A percentile compares a stretch with the other conserved stretches of the same genome.
Evolutionary conservation across 257 asterid species (phyloP).

Genomic region (Echium plantagineum): DNA sequence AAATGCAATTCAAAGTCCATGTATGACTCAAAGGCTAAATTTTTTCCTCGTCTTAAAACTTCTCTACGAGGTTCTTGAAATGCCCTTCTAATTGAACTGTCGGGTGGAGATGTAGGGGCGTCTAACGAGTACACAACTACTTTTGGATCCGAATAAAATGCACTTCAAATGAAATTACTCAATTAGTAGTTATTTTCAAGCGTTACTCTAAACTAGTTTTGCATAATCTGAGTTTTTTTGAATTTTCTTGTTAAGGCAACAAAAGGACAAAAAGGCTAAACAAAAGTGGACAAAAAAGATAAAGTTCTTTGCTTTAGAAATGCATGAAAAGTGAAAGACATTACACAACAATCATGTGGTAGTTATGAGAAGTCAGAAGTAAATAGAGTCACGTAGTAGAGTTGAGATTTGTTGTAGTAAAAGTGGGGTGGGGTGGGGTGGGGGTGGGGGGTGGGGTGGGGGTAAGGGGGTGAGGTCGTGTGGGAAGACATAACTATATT

Average conservation of each 20-base stretch:
- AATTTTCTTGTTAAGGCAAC: conserved; percentile 1
- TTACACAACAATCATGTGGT: conserved; percentile 70
- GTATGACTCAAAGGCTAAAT: neutral
- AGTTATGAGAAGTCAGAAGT: conserved; percentile 38
- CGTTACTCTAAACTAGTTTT: too few relatives aligned
- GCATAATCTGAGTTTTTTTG: neutral
- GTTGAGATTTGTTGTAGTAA: conserved; percentile 6
- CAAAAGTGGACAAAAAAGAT: conserved; percentile 1
- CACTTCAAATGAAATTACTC: too few relatives aligned
- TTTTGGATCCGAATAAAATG: too few relatives aligned
- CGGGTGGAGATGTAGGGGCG: too few relatives aligned
- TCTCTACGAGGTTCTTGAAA: too few relatives aligned
- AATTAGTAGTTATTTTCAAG: conserved; percentile 4
- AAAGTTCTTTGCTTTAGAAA: conserved; percentile 19
- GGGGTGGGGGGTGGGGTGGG: too few relatives aligned
- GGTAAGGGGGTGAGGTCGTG: neutral
- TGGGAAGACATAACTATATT: neutral
- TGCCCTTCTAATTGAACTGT: neutral
- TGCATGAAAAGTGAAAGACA: conserved; percentile 26
- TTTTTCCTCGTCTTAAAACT: neutral
- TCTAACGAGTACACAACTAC: too few relatives aligned
- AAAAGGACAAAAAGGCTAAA: conserved; percentile 32
- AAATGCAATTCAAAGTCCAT: neutral
- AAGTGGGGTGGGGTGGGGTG: neutral
- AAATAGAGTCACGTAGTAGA: conserved; percentile 27